These are phyloP conservation scores for Paramecium bursaria DNA, from an alignment of 73 alveolate genomes.

Conservation along the genomic window DNA sequence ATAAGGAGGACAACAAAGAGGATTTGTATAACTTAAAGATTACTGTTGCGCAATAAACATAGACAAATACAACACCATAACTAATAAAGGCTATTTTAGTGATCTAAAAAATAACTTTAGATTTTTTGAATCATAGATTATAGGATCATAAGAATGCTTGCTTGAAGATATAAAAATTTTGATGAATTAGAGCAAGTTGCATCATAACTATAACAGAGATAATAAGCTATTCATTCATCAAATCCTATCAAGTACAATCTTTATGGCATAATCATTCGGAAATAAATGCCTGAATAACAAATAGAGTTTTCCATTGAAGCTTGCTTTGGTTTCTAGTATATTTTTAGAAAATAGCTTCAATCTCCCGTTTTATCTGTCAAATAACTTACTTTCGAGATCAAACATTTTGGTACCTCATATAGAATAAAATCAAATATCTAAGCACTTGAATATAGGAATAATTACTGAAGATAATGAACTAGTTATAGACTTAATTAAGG, in stretches of 20 bases:
- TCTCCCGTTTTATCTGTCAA: conserved; percentile 20
- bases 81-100: conserved; percentile 14
- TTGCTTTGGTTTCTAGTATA: conserved; percentile 29
- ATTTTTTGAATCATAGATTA: conserved; percentile 7
- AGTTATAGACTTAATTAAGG: conserved; percentile 6
- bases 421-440: neutral
- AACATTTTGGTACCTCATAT: neutral
- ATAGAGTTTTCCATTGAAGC: conserved; percentile 1
- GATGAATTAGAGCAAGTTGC: conserved; percentile 29
- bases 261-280: neutral
- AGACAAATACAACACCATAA: conserved; percentile 2
- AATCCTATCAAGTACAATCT: neutral
- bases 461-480: conserved; percentile 50
- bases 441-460: conserved; percentile 21
- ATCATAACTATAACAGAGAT: conserved; percentile 11
- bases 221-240: neutral
- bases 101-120: neutral
- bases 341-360: conserved; percentile 27
- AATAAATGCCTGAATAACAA: neutral
- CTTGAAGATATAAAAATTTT: conserved; percentile 42
- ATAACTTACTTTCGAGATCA: neutral
- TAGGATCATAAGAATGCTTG: conserved; percentile 10
- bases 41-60: conserved; percentile 33
- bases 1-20: neutral
- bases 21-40: neutral